Conservation (phyloP, 352 stramenopile species). For the Phytophthora pisi region DNA sequence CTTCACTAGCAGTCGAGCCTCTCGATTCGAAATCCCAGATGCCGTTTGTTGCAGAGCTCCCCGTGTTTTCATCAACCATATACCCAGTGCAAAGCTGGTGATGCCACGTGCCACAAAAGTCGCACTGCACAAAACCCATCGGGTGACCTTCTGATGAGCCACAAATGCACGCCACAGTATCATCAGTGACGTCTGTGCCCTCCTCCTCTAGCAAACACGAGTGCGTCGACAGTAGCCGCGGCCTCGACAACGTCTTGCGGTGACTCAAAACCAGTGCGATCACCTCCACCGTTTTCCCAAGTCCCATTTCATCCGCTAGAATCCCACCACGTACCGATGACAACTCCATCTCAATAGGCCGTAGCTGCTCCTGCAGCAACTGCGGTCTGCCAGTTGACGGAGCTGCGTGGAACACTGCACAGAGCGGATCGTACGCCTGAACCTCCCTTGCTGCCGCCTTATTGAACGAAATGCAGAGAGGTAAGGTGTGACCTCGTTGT, state of each 20-base stretch:
- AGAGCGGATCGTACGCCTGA: conserved; percentile 49
- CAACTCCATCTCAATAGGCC: conserved; percentile 15
- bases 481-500: background rate
- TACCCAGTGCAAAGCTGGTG: conserved; percentile 69
- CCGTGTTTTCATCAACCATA: conserved; percentile 1
- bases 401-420: conserved; percentile 32
- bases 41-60: background rate
- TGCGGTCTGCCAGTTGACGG: background rate
- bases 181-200: conserved; percentile 3
- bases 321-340: conserved; percentile 77
- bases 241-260: conserved; percentile 37
- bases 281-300: conserved; percentile 89
- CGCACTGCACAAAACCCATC: conserved; percentile 55
- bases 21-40: conserved; percentile 32
- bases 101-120: conserved; percentile 62
- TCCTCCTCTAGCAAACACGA: background rate
- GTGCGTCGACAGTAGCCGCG: conserved; percentile 23
- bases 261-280: conserved; percentile 62
- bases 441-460: conserved; percentile 1
- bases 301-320: conserved; percentile 93
- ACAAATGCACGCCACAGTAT: conserved; percentile 56
- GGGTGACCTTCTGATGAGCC: conserved; percentile 43
- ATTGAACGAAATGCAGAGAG: conserved; percentile 26
- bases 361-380: conserved; percentile 13
- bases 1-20: background rate